Evolutionary conservation across 352 stramenopile genomes (phyloP).

Genomic region (Phytophthora fragariaefolia): DNA sequence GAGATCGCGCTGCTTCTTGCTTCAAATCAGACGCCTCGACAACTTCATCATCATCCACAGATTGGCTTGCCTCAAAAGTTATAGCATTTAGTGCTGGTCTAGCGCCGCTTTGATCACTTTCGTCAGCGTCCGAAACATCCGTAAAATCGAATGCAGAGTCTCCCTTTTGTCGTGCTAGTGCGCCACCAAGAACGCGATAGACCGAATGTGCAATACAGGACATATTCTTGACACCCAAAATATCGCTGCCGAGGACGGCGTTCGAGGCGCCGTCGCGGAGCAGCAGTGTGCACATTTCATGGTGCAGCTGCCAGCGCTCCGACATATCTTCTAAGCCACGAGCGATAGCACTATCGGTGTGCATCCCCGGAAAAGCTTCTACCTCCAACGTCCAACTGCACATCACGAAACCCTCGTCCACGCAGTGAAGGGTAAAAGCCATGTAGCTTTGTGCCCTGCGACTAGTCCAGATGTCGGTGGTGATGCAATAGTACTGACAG

Average conservation of each 20-base stretch:
- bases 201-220: not conserved
- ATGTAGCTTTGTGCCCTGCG: slow-evolving; percentile 3
- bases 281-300: not conserved
- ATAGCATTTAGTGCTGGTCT: not conserved
- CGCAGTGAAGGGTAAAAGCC: slow-evolving; percentile 14
- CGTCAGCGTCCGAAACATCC: not conserved
- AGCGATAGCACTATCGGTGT: not conserved
- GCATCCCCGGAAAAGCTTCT: not conserved
- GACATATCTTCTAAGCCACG: not conserved
- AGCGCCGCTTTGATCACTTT: not conserved
- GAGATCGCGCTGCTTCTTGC: not conserved
- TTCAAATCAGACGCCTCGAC: not conserved
- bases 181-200: not conserved
- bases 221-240: not conserved
- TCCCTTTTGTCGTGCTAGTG: not conserved
- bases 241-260: not conserved
- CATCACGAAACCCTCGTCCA: slow-evolving; percentile 1
- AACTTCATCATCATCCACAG: not conserved
- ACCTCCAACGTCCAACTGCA: not conserved
- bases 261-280: not conserved
- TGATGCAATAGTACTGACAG: slow-evolving; percentile 8
- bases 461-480: slow-evolving; percentile 18
- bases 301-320: not conserved
- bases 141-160: not conserved
- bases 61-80: not conserved